Conservation (phyloP, 495 filamentous ascomycete genomes). For the Aspergillus indologenus region DNA sequence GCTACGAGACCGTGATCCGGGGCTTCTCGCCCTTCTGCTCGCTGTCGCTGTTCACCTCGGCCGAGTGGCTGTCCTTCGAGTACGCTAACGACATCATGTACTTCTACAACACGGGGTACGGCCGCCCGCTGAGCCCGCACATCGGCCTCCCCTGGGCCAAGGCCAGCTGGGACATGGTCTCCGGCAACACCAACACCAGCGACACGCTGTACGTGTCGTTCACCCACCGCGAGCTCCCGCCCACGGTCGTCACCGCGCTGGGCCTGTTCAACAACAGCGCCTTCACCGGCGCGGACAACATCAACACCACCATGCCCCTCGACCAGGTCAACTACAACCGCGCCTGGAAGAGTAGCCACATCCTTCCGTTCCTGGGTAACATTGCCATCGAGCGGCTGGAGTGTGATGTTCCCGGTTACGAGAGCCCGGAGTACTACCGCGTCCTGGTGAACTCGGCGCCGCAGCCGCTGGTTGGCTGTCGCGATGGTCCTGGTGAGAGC, state of each 20-base stretch:
- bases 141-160: constrained; percentile 22
- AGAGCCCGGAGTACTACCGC: constrained; percentile 22
- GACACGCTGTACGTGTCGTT: constrained; percentile 20
- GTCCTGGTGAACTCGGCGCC: constrained; percentile 23
- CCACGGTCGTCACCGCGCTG: constrained; percentile 19
- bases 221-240: constrained; percentile 23
- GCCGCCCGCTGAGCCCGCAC: constrained; percentile 12
- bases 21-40: constrained; percentile 25
- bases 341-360: constrained; percentile 19
- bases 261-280: constrained; percentile 26
- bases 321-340: constrained; percentile 22
- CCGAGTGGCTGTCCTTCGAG: constrained; percentile 27
- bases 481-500: constrained; percentile 24
- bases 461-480: constrained; percentile 22
- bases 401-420: constrained; percentile 17
- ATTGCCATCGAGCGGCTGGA: constrained; percentile 20
- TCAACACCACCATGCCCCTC: constrained; percentile 20
- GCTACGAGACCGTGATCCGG: constrained; percentile 28
- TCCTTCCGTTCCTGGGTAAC: constrained; percentile 21
- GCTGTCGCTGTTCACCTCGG: constrained; percentile 12
- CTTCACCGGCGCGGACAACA: constrained; percentile 10
- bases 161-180: constrained; percentile 12
- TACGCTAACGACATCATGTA: constrained; percentile 26
- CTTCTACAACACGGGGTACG: constrained; percentile 27
- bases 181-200: constrained; percentile 2